phyloP scores from a whole-genome alignment of 768 basidiomycete species.

The Asterophora lycoperdoides region DNA sequence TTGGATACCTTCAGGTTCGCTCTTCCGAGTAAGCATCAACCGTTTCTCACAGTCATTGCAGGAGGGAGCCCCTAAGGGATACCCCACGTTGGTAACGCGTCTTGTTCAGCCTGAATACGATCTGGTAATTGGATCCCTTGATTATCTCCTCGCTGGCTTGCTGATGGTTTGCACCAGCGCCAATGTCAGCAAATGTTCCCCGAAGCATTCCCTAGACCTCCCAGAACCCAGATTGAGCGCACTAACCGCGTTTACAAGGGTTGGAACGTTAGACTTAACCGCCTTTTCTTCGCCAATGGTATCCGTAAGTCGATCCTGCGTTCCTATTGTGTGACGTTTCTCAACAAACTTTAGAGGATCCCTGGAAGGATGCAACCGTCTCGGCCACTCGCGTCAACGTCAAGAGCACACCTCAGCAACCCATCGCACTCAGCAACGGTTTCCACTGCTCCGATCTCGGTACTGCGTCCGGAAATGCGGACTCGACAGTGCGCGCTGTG shows the following conservation, averaged over 20 bases:
- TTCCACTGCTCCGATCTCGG: slow-evolving; percentile 67
- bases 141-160: neutral
- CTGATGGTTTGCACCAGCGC: slow-evolving; percentile 35
- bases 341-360: slow-evolving; percentile 47
- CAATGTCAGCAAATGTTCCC: slow-evolving; percentile 70
- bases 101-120: slow-evolving; percentile 54
- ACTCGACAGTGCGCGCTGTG: slow-evolving; percentile 49
- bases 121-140: slow-evolving; percentile 32
- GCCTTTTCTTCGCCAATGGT: slow-evolving; percentile 69
- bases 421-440: slow-evolving; percentile 54
- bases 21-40: neutral
- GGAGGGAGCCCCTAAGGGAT: slow-evolving; percentile 38
- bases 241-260: slow-evolving; percentile 54
- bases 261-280: slow-evolving; percentile 55
- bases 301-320: slow-evolving; percentile 41
- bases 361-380: slow-evolving; percentile 67
- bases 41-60: slow-evolving; percentile 10
- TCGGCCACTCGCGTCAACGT: slow-evolving; percentile 49
- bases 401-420: slow-evolving; percentile 47
- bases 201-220: slow-evolving; percentile 45
- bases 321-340: neutral
- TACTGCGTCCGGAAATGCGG: slow-evolving; percentile 35
- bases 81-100: slow-evolving; percentile 48
- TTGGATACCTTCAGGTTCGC: slow-evolving; percentile 52
- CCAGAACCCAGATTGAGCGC: slow-evolving; percentile 35